Evolutionary conservation across 2,329 filamentous ascomycete species (phyloP).

Genomic region (Neocucurbitaria cava): DNA sequence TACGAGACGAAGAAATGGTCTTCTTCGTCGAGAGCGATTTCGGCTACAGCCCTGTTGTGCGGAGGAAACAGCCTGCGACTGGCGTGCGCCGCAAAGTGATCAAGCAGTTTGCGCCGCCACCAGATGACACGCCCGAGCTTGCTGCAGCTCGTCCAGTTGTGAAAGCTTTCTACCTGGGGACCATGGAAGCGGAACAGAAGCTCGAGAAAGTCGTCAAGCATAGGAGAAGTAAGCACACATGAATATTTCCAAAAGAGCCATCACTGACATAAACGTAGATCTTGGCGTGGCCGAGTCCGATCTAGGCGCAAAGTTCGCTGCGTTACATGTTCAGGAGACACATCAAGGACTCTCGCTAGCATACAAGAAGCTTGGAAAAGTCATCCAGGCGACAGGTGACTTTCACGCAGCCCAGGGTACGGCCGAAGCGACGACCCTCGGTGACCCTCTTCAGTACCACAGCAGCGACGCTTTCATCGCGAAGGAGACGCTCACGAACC

Average conservation of each 20-base stretch:
- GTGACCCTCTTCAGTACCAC: conserved; percentile 93
- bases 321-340: conserved; percentile 87
- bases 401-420: conserved; percentile 97
- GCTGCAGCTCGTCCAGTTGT: conserved; percentile 88
- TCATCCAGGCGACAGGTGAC: conserved; percentile 91
- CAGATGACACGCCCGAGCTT: conserved; percentile 95
- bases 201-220: conserved; percentile 93
- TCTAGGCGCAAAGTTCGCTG: conserved; percentile 86
- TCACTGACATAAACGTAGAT: conserved; percentile 62
- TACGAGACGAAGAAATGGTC: conserved; percentile 95
- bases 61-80: conserved; percentile 95
- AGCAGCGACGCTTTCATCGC: conserved; percentile 96
- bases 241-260: neutral
- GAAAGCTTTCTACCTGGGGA: conserved; percentile 92
- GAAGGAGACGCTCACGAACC: conserved; percentile 96
- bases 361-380: conserved; percentile 92
- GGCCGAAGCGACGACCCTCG: conserved; percentile 91
- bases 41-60: conserved; percentile 93
- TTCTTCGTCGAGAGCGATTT: conserved; percentile 99
- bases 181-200: conserved; percentile 98
- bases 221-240: conserved; percentile 71
- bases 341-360: conserved; percentile 87
- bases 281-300: conserved; percentile 92
- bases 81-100: conserved; percentile 93
- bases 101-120: conserved; percentile 97